Base-by-base conservation (phyloP, 2,329 filamentous ascomycete species). In the Monosporascus sp. region DNA sequence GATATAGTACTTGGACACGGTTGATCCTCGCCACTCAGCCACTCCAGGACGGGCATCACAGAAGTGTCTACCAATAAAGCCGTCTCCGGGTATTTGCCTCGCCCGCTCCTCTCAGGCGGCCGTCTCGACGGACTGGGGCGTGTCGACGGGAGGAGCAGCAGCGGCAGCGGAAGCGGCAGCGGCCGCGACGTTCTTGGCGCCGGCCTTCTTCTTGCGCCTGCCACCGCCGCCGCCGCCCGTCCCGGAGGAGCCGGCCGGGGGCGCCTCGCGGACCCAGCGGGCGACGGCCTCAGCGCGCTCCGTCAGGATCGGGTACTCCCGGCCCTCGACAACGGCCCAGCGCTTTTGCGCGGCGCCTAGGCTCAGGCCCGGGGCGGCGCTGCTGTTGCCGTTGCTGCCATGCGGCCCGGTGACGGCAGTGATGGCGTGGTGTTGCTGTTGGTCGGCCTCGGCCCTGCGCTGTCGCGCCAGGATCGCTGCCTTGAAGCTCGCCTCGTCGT, bases 261-360 rank as follows among this genome's bases (percentile, higher is more conserved):
- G 82, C 1, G 81, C 83, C 54, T 86, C 78, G 48, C 72, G 71
- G 22, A 93, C 80, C 89, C 89, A 94, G 43, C 81, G 72, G 1
- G 84, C 80, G 54, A 93, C 82, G 18, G 81, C 80, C 48, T 83
- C 78, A 0, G 88, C 88, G 22, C 89, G 78, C 58, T 88, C 85
- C 1, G 87, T 89, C 18, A 80, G 77, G 58, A 89, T 84, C 2
- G 83, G 82, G 65, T 88, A 88, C 58, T 90, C 86, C 62, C 82
- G 83, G 1, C 79, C 81, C 55, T 86, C 82, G 50, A 87, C 85
- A 52, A 82, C 77, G 5, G 81, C 78, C 83, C 83, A 87, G 8
- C 82, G 72, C 61, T 84, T 85, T 11, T 63, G 61, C 1, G 57
- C 55, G 9, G 58, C 53, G 26, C 49, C 57, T 6, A 62, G 65